Percentiles rank a stretch among this genome's conserved stretches.
Evolutionary conservation across 257 asterid species (phyloP).

Genomic region (Haberlea rhodopensis): DNA sequence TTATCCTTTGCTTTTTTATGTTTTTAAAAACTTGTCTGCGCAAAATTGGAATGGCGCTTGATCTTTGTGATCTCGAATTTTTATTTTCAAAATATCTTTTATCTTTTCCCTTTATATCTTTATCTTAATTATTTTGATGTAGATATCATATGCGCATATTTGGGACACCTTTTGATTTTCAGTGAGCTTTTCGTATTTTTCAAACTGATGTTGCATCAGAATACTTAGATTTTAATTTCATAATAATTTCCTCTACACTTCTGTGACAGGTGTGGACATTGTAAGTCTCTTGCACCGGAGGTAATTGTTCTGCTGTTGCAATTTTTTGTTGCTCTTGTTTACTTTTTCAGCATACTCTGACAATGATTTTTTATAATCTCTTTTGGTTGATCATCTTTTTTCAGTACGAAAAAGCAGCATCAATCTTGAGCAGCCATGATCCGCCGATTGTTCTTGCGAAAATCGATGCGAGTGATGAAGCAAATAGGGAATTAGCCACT

Average conservation of each 20-base stretch:
- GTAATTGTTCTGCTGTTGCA: too few species aligned
- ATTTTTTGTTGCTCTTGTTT: background rate
- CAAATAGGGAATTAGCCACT: constrained; percentile 50
- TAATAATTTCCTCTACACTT: constrained; percentile 4
- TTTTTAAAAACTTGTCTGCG: too few species aligned
- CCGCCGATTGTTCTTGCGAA: constrained; percentile 71
- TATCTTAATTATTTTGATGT: too few species aligned
- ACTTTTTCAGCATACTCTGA: background rate
- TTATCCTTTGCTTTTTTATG: too few species aligned
- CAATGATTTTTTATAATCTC: constrained; percentile 10
- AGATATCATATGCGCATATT: too few species aligned
- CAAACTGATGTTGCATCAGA: background rate
- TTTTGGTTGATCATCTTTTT: background rate
- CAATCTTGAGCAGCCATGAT: constrained; percentile 58
- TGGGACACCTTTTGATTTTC: background rate
- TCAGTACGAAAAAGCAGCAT: constrained; percentile 82
- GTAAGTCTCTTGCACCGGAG: constrained; percentile 93
- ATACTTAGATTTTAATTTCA: constrained; percentile 2
- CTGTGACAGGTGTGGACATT: constrained; percentile 87
- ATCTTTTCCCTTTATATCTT: too few species aligned
- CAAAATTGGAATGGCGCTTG: too few species aligned
- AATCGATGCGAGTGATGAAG: constrained; percentile 63
- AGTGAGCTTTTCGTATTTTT: background rate
- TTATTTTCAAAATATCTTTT: background rate
- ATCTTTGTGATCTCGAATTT: too few species aligned